These are phyloP conservation scores for Fusarium metavorans DNA, from an alignment of 2,329 filamentous ascomycete genomes.

Conservation along the genomic window DNA sequence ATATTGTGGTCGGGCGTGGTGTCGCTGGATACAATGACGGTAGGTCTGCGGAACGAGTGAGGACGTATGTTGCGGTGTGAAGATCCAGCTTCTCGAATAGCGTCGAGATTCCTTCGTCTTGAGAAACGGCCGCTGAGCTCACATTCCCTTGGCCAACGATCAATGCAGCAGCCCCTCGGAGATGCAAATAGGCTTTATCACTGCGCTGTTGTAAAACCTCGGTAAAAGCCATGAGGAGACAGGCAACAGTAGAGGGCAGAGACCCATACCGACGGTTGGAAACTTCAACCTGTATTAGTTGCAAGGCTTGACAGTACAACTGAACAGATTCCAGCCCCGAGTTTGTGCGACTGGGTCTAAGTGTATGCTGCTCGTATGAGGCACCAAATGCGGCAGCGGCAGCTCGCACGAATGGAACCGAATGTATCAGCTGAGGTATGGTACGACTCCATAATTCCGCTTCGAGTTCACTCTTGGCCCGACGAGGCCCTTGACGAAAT, in stretches of 20 bases:
- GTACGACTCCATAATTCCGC: constrained; percentile 29
- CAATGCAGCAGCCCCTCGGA: constrained; percentile 21
- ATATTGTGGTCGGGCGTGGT: too few relatives aligned
- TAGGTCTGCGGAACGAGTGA: constrained; percentile 17
- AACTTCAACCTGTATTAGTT: constrained; percentile 29
- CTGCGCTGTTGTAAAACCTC: constrained; percentile 31
- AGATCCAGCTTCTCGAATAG: constrained; percentile 34
- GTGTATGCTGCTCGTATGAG: constrained; percentile 27
- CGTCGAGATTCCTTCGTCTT: constrained; percentile 3
- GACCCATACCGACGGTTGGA: not conserved
- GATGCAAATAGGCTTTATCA: constrained; percentile 12
- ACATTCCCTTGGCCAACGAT: constrained; percentile 9
- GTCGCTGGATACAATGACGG: not conserved
- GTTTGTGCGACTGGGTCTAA: not conserved
- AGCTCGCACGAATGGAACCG: constrained; percentile 28
- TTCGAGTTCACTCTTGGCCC: constrained; percentile 24
- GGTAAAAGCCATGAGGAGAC: constrained; percentile 21
- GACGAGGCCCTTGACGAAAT: constrained; percentile 21
- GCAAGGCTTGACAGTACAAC: constrained; percentile 23
- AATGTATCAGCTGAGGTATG: constrained; percentile 29
- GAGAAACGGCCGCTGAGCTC: not conserved
- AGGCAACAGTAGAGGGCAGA: constrained; percentile 27
- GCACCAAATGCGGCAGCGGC: constrained; percentile 32
- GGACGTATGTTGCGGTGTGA: constrained; percentile 31
- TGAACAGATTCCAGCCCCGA: constrained; percentile 6